phyloP scores from a whole-genome alignment of 345 rosid genomes.

The Rhizophora mangle region DNA sequence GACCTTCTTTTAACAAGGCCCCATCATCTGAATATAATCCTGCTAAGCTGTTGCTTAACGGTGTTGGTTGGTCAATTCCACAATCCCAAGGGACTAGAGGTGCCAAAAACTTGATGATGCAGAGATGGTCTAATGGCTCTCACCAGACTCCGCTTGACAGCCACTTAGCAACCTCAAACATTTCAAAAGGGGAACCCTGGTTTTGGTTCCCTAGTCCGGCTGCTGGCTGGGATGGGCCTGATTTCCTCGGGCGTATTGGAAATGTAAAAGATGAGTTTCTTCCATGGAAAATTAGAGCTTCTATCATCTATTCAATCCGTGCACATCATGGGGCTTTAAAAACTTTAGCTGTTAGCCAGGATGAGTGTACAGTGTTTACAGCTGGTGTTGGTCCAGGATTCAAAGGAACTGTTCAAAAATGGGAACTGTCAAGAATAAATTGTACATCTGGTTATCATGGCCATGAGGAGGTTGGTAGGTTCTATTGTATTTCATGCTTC shows the following conservation, averaged over 20 bases:
- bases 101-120: constrained; percentile 53
- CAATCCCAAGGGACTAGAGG: constrained; percentile 65
- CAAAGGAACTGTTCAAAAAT: constrained; percentile 86
- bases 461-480: constrained; percentile 85
- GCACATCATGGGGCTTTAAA: constrained; percentile 86
- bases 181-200: constrained; percentile 69
- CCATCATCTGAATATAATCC: constrained; percentile 61
- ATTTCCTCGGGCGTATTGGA: constrained; percentile 68
- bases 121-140: constrained; percentile 37
- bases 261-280: constrained; percentile 61
- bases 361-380: constrained; percentile 79
- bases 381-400: constrained; percentile 91
- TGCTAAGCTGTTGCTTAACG: constrained; percentile 72
- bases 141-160: constrained; percentile 34
- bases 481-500: constrained; percentile 5
- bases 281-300: constrained; percentile 88
- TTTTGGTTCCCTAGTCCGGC: constrained; percentile 93
- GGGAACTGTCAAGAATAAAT: constrained; percentile 82
- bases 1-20: constrained; percentile 39
- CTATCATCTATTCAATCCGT: constrained; percentile 65
- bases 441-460: constrained; percentile 81
- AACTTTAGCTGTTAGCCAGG: constrained; percentile 74
- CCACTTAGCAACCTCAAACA: constrained; percentile 39
- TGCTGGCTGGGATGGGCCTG: constrained; percentile 81
- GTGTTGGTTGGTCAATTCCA: constrained; percentile 75